Base-by-base conservation (phyloP, 164 flowering plant genomes). In the Chimonanthus salicifolius region DNA sequence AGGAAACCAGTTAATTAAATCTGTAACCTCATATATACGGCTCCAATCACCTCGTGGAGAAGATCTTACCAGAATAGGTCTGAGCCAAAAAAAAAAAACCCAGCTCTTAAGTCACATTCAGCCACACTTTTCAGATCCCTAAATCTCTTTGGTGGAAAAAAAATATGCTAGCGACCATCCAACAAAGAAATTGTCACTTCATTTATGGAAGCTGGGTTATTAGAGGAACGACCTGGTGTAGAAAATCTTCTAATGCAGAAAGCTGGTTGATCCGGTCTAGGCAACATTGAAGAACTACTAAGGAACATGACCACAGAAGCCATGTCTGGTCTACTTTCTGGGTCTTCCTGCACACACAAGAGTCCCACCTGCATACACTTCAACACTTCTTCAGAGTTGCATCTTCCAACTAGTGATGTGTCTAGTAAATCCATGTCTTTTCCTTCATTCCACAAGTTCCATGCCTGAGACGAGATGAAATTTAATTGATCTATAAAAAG, bases 281-380 rank as follows among this genome's bases (percentile, higher is more conserved):
- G 81, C 51, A 81, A 70, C 16, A 7, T 51, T 33, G 51, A 51
- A n/a, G 45, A 62, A 58, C 78, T 75, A 45, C 74, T 74, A 7
- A 72, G 49, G 5, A 81, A 74, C 80, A 78, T 81, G 4, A 78
- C 64, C 6, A 69, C 60, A 3, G 71, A 4, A 13, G 83, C 64
- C 78, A 81, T 78, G 21, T 58, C 71, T 2, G 80, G 83, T 50
- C 83, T 71, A 20, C 73, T 77, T 10, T 43, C 62, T 5, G 77
- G 49, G 47, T 44, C 49, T 6, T 81, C 79, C 58, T 81, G 83
- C 51, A 81, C 81, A 50, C 83, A 81, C 74, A 78, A 68, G 15
- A 81, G 66, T 18, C 76, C 83, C 15, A 81, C 74, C 21, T 81
- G 80, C 47, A 75, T 71, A 58, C 80, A 78, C 71, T 72, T 78